phyloP scores from a whole-genome alignment of 2,329 filamentous ascomycete species.

The Phoma sp. region DNA sequence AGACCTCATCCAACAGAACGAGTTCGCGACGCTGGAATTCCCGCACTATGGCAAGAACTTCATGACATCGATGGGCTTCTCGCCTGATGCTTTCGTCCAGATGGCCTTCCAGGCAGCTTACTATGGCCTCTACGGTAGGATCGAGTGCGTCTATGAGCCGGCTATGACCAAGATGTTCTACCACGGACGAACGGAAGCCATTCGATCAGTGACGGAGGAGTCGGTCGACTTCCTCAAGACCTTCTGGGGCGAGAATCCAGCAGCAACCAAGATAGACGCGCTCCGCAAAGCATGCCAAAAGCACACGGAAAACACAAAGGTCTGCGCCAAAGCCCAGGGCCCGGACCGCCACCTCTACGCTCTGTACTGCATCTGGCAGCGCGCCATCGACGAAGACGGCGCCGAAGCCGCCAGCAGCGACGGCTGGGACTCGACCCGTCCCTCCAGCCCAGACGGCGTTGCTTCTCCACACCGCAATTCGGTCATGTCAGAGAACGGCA shows the following conservation, averaged over 20 bases:
- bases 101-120: conserved; percentile 99
- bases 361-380: conserved; percentile 93
- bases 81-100: conserved; percentile 95
- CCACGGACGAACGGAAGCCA: conserved; percentile 92
- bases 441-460: conserved; percentile 60
- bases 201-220: conserved; percentile 83
- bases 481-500: conserved; percentile 56
- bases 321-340: conserved; percentile 87
- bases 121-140: conserved; percentile 91
- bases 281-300: conserved; percentile 82
- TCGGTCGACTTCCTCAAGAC: conserved; percentile 87
- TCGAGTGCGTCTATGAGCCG: conserved; percentile 96
- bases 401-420: conserved; percentile 61
- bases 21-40: conserved; percentile 93
- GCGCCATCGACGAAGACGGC: conserved; percentile 76
- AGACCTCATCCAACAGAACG: conserved; percentile 94
- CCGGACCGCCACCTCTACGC: conserved; percentile 94
- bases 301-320: conserved; percentile 78
- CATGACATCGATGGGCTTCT: conserved; percentile 96
- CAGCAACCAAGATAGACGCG: conserved; percentile 82
- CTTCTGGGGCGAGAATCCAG: conserved; percentile 91
- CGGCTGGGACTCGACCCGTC: conserved; percentile 53
- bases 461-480: conserved; percentile 63
- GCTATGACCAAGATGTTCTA: conserved; percentile 97
- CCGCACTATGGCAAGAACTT: conserved; percentile 92